Percentiles rank a stretch among this genome's conserved stretches.
Conservation (phyloP, 2,329 filamentous ascomycete genomes). For the Monosporascus sp. region DNA sequence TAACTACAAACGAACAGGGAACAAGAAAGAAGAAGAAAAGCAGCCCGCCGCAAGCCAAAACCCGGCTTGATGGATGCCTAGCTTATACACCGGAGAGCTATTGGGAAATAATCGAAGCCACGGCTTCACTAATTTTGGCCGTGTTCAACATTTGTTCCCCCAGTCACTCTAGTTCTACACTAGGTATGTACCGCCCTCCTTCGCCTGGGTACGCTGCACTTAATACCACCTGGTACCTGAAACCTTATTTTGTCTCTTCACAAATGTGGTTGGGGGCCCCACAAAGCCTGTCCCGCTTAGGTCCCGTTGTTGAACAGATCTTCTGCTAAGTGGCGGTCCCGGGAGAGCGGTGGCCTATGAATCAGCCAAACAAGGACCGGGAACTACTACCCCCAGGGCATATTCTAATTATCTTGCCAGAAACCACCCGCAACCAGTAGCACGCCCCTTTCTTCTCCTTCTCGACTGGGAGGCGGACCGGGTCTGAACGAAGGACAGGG, state of each 20-base stretch:
- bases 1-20: background rate
- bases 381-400: background rate
- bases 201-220: background rate
- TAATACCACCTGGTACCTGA: background rate
- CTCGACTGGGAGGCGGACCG: background rate
- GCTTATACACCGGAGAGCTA: background rate
- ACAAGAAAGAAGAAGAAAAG: background rate
- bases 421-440: background rate
- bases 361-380: background rate
- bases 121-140: background rate
- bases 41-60: background rate
- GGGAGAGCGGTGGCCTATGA: background rate
- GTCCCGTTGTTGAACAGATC: background rate
- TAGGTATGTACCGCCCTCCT: background rate
- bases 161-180: background rate
- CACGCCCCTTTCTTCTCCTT: background rate
- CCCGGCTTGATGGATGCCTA: background rate
- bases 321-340: background rate
- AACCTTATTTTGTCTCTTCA: background rate
- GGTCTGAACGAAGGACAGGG: background rate
- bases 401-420: background rate
- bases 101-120: background rate
- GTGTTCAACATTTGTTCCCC: background rate
- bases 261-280: background rate
- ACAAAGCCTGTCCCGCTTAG: background rate